A percentile compares a stretch with the other conserved stretches of the same genome.
phyloP scores from a whole-genome alignment of 495 filamentous ascomycete genomes.

The Neurospora sp. region DNA sequence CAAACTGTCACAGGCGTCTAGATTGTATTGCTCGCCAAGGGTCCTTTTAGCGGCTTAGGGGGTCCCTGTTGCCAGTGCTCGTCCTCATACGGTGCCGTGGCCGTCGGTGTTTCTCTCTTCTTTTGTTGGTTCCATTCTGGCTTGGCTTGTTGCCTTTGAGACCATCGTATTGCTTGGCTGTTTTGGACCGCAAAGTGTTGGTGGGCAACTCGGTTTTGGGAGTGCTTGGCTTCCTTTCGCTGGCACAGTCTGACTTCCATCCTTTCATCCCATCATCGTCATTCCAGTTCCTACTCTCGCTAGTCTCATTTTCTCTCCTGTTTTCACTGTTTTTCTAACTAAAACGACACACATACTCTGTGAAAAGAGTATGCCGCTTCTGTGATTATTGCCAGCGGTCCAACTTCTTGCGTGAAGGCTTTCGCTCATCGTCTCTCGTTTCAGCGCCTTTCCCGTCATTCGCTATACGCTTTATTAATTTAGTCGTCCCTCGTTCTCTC shows the following conservation, averaged over 20 bases:
- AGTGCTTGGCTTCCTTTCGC: neutral
- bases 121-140: neutral
- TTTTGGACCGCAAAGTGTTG: neutral
- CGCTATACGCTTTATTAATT: neutral
- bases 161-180: neutral
- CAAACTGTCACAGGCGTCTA: neutral
- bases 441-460: neutral
- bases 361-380: neutral
- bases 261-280: neutral
- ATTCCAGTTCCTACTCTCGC: neutral
- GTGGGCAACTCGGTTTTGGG: neutral
- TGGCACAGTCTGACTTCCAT: neutral
- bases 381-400: neutral
- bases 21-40: neutral
- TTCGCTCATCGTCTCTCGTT: neutral
- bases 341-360: neutral
- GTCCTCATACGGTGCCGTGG: neutral
- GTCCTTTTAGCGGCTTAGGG: neutral
- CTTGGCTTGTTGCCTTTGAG: neutral
- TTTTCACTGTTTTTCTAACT: neutral
- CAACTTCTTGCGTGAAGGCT: neutral
- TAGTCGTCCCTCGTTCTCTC: neutral
- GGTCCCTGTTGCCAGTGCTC: neutral
- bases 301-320: neutral
- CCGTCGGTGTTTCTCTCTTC: neutral